Percentiles rank a stretch among this genome's conserved stretches.
These are phyloP conservation scores for Ceratocystis cubensis DNA, from an alignment of 2,329 filamentous ascomycete genomes.

Conservation along the genomic window DNA sequence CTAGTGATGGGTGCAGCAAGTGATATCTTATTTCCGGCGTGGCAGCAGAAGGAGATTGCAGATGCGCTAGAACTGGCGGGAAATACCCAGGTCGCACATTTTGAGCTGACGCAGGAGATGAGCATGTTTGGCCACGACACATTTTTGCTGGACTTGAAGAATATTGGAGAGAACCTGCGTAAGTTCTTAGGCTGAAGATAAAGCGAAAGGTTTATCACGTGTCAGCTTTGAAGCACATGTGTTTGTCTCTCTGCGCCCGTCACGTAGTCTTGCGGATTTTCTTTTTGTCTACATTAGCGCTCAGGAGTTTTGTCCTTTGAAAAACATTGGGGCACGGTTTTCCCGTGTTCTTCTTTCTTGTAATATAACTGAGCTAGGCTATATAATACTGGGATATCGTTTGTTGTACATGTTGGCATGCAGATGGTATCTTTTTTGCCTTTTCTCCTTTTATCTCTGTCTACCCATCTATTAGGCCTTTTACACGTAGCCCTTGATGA, in stretches of 20 bases:
- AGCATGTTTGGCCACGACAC: constrained; percentile 95
- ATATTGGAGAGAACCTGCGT: constrained; percentile 74
- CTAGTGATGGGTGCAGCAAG: constrained; percentile 89
- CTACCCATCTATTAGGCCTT: not conserved
- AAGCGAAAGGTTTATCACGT: too few species aligned
- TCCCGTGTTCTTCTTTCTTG: not conserved
- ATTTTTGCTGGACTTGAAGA: constrained; percentile 81
- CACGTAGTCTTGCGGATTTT: not conserved
- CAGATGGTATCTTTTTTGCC: not conserved
- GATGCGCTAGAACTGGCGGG: constrained; percentile 65
- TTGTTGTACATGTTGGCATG: not conserved
- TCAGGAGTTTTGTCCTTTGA: too few species aligned
- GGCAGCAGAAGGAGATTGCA: constrained; percentile 93
- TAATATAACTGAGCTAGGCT: not conserved
- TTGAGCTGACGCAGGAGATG: constrained; percentile 86
- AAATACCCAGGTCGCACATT: constrained; percentile 70
- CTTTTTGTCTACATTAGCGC: not conserved
- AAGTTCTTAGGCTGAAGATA: constrained; percentile 54
- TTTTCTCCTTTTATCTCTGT: not conserved
- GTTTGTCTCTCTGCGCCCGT: not conserved
- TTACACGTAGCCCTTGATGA: constrained; percentile 75
- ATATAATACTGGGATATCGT: not conserved
- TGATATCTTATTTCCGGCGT: constrained; percentile 92
- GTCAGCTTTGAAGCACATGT: not conserved
- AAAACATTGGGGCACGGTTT: too few species aligned